Evolutionary conservation across 2,329 filamentous ascomycete genomes (phyloP), one percentile per base, ranked within the genome.

Genomic region (Stemphylium vesicarium): DNA sequence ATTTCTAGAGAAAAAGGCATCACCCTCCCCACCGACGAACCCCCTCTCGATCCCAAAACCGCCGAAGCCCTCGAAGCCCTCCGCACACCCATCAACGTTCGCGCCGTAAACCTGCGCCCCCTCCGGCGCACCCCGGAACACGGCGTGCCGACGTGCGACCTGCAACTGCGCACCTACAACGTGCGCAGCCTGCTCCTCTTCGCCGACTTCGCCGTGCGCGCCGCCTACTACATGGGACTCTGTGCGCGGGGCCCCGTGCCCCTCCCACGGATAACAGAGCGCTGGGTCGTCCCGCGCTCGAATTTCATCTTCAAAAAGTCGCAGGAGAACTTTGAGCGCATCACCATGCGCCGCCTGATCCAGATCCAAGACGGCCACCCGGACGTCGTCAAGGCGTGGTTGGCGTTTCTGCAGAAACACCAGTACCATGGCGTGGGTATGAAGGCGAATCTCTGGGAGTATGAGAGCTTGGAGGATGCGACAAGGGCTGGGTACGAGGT

Each of bases 381-480:
- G 0, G 91, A 97, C 74, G 88, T 87, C 1, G 92, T 99, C 32
- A 89, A 96, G 76, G 77, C 93, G 24, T 99, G 95, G 95, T 80
- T 99, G 54, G 92, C 92, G 0, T 98, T 96, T 73, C 76, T 99
- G 71, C 86, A 90, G 71, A 96, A 96, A 78, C 89, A 97, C 73
- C 91, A 92, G 37, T 96, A 95, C 74, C 91, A 96, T 65, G 95
- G 95, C n/a, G 88, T 98, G 36, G 95, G 95, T 68, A 96, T 99
- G 92, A 99, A 99, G 83, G 95, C 95, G 48, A 97, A 99, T 74
- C 85, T 98, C 44, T 99, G 90, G 87, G 91, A 96, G 72, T 93
- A 91, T 76, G 87, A 89, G 69, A 84, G 84, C 53, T 73, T 93
- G 55, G 88, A 74, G 47, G 53, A 50, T 5, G 72, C 70, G 12